Evolutionary conservation across 495 filamentous ascomycete genomes (phyloP), one percentile per base, ranked within the genome.

Genomic region (Penicillium simplicissimum): DNA sequence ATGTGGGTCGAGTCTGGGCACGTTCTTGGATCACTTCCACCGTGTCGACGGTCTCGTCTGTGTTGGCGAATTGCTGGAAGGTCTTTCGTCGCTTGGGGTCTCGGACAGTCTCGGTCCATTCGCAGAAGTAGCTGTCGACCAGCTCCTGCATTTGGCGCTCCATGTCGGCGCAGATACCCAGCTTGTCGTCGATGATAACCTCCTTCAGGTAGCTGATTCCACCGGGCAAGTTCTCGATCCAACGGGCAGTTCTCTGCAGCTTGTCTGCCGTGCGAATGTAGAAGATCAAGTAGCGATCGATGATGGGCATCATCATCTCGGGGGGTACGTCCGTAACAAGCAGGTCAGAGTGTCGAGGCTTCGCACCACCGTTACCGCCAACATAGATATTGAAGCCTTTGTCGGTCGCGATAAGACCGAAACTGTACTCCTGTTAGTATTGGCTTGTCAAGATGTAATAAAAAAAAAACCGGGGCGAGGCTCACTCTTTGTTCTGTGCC

Each of bases 361-460:
- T 94, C 6, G 93, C 91, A 36, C 94, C 94, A 55, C 94, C 94
- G 70, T 98, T 98, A 40, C 94, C 94, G 43, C 83, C 93, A 1
- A 98, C 92, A 69, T 92, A 96, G 71, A 98, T 87, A 73, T 97
- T 98, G 83, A 90, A 98, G 23, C 94, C 94, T 60, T 96, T 97
- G 58, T 97, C 93, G 0, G 91, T 95, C 19, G 94, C 92, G 48
- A 97, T 96, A 37, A 97, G 86, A 19, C 94, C 94, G 68, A 98
- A 98, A 71, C 87, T 90, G 61, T 14, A 10, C n/a, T 13, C 19
- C 0, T 52, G 31, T 75, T 62, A 71, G 68, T 28, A 19, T 33
- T n/a, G 25, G 8, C 11, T 60, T 51, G 40, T 49, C 51, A 23
- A 23, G 11, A 21, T 8, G 42, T 11, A 38, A 33, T 23, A 1